These are phyloP conservation scores for Torulaspora indica DNA, from an alignment of 805 yeast species.

Conservation along the genomic window DNA sequence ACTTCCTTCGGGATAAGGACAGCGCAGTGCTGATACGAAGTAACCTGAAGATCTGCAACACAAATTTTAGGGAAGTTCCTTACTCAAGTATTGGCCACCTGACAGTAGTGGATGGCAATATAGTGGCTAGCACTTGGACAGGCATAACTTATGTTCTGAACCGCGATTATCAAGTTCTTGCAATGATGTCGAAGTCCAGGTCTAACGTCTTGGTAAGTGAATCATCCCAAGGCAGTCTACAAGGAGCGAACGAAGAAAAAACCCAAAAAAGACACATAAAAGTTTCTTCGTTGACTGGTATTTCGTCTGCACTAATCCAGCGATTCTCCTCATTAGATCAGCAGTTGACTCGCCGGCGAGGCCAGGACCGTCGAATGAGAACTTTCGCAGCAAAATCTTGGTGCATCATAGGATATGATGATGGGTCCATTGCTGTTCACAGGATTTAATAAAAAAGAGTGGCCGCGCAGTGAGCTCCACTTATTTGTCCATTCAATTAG, in stretches of 20 bases:
- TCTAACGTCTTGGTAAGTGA: constrained; percentile 24
- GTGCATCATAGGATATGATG: constrained; percentile 34
- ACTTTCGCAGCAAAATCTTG: constrained; percentile 20
- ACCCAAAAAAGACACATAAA: constrained; percentile 6
- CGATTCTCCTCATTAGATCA: not conserved
- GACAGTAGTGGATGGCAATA: constrained; percentile 3
- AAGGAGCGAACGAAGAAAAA: constrained; percentile 7
- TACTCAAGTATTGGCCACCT: constrained; percentile 19
- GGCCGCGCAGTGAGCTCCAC: not conserved
- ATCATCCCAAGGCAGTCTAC: constrained; percentile 26
- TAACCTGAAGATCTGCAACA: not conserved
- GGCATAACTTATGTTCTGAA: constrained; percentile 21
- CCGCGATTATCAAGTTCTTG: not conserved
- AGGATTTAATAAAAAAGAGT: not conserved
- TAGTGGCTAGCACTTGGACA: constrained; percentile 23
- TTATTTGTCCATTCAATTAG: not conserved
- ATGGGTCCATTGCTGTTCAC: constrained; percentile 28
- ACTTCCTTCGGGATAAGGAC: not conserved
- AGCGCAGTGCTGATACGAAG: not conserved
- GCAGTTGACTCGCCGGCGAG: constrained; percentile 1
- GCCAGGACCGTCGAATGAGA: constrained; percentile 20
- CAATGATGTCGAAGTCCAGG: constrained; percentile 18
- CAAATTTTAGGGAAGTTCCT: constrained; percentile 6
- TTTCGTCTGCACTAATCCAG: not conserved
- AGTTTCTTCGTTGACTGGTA: constrained; percentile 5